Evolutionary conservation across 2,329 filamentous ascomycete species (phyloP).

Genomic region (Arthrocladium fulminans): DNA sequence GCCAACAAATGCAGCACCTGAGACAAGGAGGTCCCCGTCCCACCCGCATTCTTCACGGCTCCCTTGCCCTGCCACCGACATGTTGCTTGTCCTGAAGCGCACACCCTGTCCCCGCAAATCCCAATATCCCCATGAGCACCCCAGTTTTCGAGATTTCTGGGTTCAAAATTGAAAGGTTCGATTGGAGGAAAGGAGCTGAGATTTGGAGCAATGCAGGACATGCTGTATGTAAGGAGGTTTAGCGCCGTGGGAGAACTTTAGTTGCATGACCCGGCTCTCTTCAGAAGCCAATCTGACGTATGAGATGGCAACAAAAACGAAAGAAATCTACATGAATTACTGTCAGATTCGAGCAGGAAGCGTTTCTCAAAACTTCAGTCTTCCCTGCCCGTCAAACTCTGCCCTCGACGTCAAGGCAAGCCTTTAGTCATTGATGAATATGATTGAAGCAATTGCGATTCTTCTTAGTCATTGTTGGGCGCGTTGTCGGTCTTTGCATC

Average conservation of each 20-base stretch:
- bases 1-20: background rate
- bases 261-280: slow-evolving; percentile 3
- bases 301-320: background rate
- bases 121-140: background rate
- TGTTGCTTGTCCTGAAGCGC: background rate
- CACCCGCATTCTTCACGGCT: background rate
- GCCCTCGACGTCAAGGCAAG: background rate
- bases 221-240: background rate
- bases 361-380: background rate
- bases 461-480: slow-evolving; percentile 6
- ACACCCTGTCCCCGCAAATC: background rate
- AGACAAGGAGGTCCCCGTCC: background rate
- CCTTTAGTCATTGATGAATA: slow-evolving; percentile 3
- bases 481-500: background rate
- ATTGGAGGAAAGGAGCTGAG: background rate
- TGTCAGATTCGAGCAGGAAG: slow-evolving; percentile 1
- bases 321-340: background rate
- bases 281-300: slow-evolving; percentile 1
- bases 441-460: background rate
- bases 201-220: background rate
- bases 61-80: background rate
- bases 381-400: background rate
- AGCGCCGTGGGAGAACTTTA: slow-evolving; percentile 3
- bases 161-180: background rate
- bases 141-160: background rate